These are phyloP conservation scores for Thuja plicata DNA, from an alignment of 83 land plant genomes.

Conservation along the genomic window DNA sequence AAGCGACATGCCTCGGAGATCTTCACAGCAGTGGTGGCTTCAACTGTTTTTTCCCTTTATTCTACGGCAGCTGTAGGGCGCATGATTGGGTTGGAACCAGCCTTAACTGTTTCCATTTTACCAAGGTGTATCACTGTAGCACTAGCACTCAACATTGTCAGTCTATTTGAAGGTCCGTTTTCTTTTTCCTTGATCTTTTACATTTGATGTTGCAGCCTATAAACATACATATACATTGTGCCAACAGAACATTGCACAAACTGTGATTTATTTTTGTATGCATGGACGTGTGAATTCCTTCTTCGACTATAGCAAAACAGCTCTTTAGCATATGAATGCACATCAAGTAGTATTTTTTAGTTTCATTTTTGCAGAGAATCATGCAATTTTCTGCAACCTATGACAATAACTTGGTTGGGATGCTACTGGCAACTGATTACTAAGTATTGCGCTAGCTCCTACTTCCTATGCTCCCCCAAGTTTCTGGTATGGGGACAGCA, in stretches of 20 bases:
- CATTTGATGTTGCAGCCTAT: background rate
- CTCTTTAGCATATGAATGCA: background rate
- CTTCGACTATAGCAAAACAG: background rate
- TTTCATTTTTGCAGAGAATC: background rate
- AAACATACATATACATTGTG: background rate
- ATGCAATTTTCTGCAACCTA: background rate
- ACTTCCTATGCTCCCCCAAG: background rate
- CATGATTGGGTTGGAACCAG: conserved; percentile 68
- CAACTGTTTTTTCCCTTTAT: conserved; percentile 87
- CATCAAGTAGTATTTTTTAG: background rate
- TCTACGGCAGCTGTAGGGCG: conserved; percentile 91
- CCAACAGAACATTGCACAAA: background rate
- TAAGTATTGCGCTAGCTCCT: background rate
- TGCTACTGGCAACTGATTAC: background rate
- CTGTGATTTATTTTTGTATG: background rate
- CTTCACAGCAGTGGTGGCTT: conserved; percentile 74
- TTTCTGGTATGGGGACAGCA: too few relatives aligned
- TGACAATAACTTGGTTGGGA: background rate
- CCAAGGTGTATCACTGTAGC: conserved; percentile 99
- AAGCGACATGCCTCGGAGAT: conserved; percentile 96
- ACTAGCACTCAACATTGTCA: conserved; percentile 92
- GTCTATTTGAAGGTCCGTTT: conserved; percentile 79
- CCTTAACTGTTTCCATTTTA: conserved; percentile 75
- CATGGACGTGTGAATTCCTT: background rate
- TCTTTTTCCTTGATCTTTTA: background rate